phyloP scores from a whole-genome alignment of 140 eudicot species.

The Anethum foeniculum region DNA sequence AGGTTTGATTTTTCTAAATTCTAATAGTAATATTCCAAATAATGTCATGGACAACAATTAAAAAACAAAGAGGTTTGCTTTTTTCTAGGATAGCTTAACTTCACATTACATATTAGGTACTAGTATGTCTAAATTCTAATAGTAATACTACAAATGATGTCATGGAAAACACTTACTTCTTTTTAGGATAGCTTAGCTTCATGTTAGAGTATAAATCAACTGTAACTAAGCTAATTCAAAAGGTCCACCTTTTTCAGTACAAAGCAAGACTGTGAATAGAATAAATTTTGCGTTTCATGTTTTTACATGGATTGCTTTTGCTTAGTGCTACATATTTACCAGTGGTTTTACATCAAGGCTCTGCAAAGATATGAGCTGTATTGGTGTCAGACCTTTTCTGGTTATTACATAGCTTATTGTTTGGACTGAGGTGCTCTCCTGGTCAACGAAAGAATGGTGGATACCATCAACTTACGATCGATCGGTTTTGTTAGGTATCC shows the following conservation, averaged over 20 bases:
- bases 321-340: not conserved
- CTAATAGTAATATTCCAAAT: too few species aligned
- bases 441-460: conserved; percentile 80
- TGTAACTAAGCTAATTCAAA: not conserved
- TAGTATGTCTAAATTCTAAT: too few species aligned
- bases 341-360: not conserved
- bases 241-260: not conserved
- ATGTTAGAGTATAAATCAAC: not conserved
- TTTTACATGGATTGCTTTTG: not conserved
- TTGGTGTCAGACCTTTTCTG: not conserved
- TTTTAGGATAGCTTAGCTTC: too few species aligned
- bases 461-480: conserved; percentile 84
- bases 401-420: not conserved
- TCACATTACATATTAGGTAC: too few species aligned
- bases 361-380: not conserved
- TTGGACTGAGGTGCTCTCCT: conserved; percentile 24
- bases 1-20: too few species aligned
- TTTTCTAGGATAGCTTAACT: too few species aligned
- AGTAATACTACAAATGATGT: too few species aligned
- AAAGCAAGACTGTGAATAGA: not conserved
- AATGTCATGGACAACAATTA: too few species aligned
- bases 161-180: too few species aligned
- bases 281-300: not conserved
- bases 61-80: too few species aligned
- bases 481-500: conserved; percentile 94